phyloP scores from a whole-genome alignment of 2,329 filamentous ascomycete genomes.

The Diaporthe sp. region DNA sequence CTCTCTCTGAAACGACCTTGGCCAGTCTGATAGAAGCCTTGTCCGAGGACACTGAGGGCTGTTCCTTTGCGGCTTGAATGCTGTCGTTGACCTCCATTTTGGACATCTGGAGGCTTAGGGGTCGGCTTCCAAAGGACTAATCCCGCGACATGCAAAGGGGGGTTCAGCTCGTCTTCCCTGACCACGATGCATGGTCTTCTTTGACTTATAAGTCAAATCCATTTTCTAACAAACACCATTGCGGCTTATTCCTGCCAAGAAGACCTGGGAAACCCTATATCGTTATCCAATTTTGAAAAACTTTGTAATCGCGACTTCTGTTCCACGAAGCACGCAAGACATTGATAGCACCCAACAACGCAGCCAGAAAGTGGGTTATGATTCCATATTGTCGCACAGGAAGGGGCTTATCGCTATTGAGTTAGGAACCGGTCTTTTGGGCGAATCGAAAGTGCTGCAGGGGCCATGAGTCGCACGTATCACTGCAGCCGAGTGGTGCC shows the following conservation, averaged over 20 bases:
- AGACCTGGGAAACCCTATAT: background rate
- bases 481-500: conserved; percentile 22
- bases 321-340: conserved; percentile 27
- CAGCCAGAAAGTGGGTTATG: conserved; percentile 16
- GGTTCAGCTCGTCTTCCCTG: background rate
- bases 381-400: conserved; percentile 5
- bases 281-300: background rate
- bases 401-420: background rate
- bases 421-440: background rate
- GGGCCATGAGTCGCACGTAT: conserved; percentile 18
- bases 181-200: background rate
- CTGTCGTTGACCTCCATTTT: background rate
- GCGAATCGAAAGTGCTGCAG: conserved; percentile 5
- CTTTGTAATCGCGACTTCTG: conserved; percentile 8
- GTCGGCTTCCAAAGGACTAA: background rate
- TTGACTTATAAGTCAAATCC: background rate
- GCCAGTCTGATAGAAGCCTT: background rate
- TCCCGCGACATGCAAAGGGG: background rate
- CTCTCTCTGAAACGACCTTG: conserved; percentile 24
- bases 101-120: background rate
- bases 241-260: background rate
- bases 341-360: background rate
- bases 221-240: background rate
- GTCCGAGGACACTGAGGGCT: conserved; percentile 4
- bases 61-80: conserved; percentile 9